These are phyloP conservation scores for Russula vinacea DNA, from an alignment of 768 basidiomycete species.

Conservation along the genomic window DNA sequence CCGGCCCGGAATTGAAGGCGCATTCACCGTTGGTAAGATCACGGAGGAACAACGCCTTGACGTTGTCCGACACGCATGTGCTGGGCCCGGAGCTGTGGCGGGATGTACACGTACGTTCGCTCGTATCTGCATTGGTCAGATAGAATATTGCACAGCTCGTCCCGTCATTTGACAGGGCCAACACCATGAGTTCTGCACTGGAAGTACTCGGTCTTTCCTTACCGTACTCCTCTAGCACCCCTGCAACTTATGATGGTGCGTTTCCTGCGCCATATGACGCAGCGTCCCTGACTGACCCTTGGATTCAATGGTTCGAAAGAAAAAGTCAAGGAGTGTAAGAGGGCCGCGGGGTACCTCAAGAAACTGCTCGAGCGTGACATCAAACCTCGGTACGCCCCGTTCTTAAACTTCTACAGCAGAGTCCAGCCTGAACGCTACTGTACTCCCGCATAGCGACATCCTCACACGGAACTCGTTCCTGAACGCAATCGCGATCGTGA, in stretches of 20 bases:
- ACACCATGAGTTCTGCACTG: constrained; percentile 83
- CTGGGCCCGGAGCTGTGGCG: constrained; percentile 84
- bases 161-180: constrained; percentile 48
- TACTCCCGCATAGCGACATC: constrained; percentile 48
- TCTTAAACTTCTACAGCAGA: not conserved
- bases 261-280: not conserved
- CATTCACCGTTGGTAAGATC: constrained; percentile 73
- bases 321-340: constrained; percentile 79
- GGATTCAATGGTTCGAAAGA: constrained; percentile 41
- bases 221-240: constrained; percentile 77
- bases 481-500: constrained; percentile 79
- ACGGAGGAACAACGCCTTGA: constrained; percentile 78
- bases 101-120: constrained; percentile 73
- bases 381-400: constrained; percentile 61
- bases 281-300: too few relatives aligned
- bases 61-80: constrained; percentile 81
- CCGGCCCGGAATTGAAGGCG: constrained; percentile 52
- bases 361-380: constrained; percentile 71
- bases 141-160: not conserved
- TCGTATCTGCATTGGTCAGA: not conserved
- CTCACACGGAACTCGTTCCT: constrained; percentile 69
- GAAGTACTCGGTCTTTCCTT: constrained; percentile 84
- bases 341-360: constrained; percentile 73
- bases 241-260: constrained; percentile 67
- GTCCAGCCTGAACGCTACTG: not conserved